phyloP scores from a whole-genome alignment of 345 rosid genomes.

The Eucalyptus pauciflora region DNA sequence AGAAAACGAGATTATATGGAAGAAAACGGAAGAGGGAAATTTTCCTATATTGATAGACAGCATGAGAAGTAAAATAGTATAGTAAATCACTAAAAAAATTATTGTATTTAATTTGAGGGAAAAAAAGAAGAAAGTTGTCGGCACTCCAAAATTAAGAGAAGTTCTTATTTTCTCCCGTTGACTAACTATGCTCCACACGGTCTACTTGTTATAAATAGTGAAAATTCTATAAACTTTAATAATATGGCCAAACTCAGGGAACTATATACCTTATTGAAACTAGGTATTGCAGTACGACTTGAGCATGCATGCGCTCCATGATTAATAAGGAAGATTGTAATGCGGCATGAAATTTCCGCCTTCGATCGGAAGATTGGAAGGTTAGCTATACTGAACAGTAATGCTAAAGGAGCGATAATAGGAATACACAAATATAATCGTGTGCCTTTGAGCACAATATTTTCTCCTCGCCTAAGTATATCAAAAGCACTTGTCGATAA shows the following conservation, averaged over 20 bases:
- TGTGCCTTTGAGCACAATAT: neutral
- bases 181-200: neutral
- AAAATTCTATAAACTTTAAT: neutral
- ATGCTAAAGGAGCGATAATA: neutral
- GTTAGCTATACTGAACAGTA: neutral
- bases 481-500: neutral
- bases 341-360: neutral
- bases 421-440: neutral
- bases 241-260: neutral
- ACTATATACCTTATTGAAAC: neutral
- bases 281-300: neutral
- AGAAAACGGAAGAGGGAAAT: neutral
- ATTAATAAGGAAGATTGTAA: neutral
- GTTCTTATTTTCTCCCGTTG: neutral
- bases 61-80: neutral
- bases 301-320: neutral
- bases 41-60: neutral
- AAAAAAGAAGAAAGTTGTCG: neutral
- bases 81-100: neutral
- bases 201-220: neutral
- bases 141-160: neutral
- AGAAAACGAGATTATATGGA: neutral
- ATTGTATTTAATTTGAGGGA: neutral
- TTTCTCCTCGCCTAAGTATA: neutral
- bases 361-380: neutral